phyloP scores from a whole-genome alignment of 441 rosid genomes.

The Pelargonium fulgidum region DNA sequence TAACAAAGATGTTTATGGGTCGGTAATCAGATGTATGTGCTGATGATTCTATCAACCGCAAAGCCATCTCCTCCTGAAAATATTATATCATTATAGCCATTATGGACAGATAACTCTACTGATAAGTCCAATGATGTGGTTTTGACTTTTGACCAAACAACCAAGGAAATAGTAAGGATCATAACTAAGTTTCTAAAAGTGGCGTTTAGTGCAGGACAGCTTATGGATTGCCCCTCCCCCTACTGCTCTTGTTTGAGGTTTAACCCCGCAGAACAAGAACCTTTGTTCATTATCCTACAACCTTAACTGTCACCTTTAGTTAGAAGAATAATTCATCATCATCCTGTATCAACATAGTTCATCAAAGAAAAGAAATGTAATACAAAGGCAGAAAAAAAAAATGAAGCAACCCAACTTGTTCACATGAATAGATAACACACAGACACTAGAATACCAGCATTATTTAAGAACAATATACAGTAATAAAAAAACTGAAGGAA shows the following conservation, averaged over 20 bases:
- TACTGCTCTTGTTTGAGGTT: neutral
- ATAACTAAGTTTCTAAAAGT: neutral
- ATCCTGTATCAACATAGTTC: neutral
- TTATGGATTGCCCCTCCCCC: too few species aligned
- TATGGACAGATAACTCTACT: neutral
- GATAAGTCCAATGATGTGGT: neutral
- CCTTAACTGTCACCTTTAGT: too few species aligned
- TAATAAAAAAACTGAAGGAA: neutral
- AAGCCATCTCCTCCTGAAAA: conserved; percentile 76
- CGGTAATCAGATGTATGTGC: conserved; percentile 62
- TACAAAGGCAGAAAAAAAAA: neutral
- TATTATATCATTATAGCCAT: conserved; percentile 14
- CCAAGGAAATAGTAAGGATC: neutral
- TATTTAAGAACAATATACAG: neutral
- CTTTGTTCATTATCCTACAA: neutral
- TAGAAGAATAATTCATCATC: neutral
- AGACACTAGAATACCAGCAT: neutral
- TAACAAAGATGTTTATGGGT: conserved; percentile 65
- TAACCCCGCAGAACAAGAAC: neutral
- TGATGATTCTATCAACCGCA: conserved; percentile 58
- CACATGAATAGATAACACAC: neutral
- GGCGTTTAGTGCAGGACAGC: neutral
- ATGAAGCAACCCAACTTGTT: neutral
- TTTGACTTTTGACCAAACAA: neutral
- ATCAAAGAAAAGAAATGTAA: neutral